A percentile compares a stretch with the other conserved stretches of the same genome.
phyloP scores from a whole-genome alignment of 257 asterid genomes.

The Echium plantagineum region DNA sequence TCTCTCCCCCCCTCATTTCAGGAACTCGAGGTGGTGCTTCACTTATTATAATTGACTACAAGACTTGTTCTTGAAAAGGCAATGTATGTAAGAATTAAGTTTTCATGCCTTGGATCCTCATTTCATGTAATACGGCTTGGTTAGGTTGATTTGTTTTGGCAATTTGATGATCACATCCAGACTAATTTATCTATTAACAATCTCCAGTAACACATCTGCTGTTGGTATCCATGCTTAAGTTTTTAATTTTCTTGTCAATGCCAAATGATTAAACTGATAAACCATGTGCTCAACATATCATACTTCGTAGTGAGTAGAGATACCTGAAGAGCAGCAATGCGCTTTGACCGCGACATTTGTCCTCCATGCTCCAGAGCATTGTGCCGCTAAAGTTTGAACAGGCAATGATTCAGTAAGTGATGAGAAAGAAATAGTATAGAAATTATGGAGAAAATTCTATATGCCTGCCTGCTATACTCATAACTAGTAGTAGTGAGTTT shows the following conservation, averaged over 20 bases:
- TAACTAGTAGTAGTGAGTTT: neutral
- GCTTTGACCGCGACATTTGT: constrained; percentile 87
- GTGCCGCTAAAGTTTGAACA: constrained; percentile 62
- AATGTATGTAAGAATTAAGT: no score
- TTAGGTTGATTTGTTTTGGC: no score
- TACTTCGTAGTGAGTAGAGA: constrained; percentile 11
- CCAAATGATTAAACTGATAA: no score
- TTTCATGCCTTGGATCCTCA: no score
- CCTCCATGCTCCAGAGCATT: constrained; percentile 89
- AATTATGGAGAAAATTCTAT: neutral
- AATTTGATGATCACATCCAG: neutral
- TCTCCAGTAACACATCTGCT: neutral
- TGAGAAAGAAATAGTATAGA: neutral
- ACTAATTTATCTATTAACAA: no score
- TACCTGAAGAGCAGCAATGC: constrained; percentile 97
- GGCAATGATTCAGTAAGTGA: constrained; percentile 3
- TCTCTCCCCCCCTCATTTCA: no score
- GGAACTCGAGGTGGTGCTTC: neutral
- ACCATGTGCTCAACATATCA: neutral
- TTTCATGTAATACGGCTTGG: no score
- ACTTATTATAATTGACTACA: no score
- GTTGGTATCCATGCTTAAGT: no score
- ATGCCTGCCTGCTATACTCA: neutral
- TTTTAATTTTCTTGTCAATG: no score
- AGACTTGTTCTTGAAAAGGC: no score